A percentile compares a stretch with the other conserved stretches of the same genome.
Conservation (phyloP, 306 rosid genomes). For the Trifolium pratense region DNA sequence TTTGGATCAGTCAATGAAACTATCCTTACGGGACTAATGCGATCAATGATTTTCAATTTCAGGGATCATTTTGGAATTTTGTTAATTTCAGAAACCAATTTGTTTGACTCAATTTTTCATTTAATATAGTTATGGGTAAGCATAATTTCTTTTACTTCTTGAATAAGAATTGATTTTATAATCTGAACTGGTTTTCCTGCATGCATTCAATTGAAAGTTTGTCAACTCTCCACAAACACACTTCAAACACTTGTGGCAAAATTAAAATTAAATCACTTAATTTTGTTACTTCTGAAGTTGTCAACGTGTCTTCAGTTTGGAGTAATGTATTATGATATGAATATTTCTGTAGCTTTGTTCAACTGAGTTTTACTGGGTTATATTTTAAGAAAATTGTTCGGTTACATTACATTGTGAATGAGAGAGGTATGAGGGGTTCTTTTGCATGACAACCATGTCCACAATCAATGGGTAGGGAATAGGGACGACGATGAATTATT, state of each 20-base stretch:
- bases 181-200: conserved; percentile 12
- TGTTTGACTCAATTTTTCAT: neutral
- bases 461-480: conserved; percentile 20
- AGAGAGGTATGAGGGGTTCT: conserved; percentile 7
- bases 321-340: conserved; percentile 8
- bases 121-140: neutral
- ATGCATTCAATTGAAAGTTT: conserved; percentile 17
- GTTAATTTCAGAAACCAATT: neutral
- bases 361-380: conserved; percentile 7
- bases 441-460: neutral
- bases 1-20: neutral
- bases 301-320: conserved; percentile 14
- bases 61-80: conserved; percentile 10
- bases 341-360: conserved; percentile 25
- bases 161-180: conserved; percentile 15
- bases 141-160: conserved; percentile 17
- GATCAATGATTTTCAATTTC: conserved; percentile 7
- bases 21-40: neutral
- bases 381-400: neutral
- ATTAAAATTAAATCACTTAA: conserved; percentile 25
- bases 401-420: conserved; percentile 3
- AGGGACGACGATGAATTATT: conserved; percentile 21
- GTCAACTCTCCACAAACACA: neutral
- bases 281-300: conserved; percentile 26
- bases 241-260: neutral